phyloP scores from a whole-genome alignment of 495 filamentous ascomycete genomes.

The Staphylotrichum tortipilum region DNA sequence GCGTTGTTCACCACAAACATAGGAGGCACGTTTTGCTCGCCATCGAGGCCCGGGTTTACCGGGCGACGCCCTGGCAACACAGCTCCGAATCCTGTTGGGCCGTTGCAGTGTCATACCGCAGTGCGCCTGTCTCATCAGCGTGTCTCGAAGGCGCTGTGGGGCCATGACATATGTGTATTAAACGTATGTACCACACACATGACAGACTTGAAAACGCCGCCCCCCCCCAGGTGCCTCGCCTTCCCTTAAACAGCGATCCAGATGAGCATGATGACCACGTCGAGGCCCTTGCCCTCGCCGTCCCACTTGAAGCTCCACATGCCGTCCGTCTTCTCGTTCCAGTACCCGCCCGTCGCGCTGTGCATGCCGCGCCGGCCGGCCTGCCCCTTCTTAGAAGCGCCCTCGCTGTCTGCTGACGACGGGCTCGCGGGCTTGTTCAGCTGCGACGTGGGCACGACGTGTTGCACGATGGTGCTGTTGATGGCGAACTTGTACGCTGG shows the following conservation, averaged over 20 bases:
- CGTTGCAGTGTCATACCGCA: no score
- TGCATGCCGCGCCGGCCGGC: conserved; percentile 90
- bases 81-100: no score
- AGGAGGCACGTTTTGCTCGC: no score
- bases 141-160: no score
- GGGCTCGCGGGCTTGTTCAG: conserved; percentile 37
- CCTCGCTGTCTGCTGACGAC: conserved; percentile 20
- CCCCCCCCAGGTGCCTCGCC: no score
- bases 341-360: conserved; percentile 86
- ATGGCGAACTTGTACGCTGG: conserved; percentile 80
- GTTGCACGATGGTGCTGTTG: conserved; percentile 97
- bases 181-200: neutral
- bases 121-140: no score
- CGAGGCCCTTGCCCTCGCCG: conserved; percentile 74
- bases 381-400: conserved; percentile 48
- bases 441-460: conserved; percentile 51
- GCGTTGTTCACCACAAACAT: no score
- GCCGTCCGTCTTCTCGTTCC: conserved; percentile 94
- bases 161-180: neutral
- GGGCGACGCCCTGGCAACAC: no score
- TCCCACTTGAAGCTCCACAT: conserved; percentile 98
- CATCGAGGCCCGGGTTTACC: no score
- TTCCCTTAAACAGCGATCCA: conserved; percentile 75
- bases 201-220: no score
- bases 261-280: conserved; percentile 83